Evolutionary conservation across 192 early-diverging fungal genomes (phyloP).

Genomic region (Coemansia sp.): DNA sequence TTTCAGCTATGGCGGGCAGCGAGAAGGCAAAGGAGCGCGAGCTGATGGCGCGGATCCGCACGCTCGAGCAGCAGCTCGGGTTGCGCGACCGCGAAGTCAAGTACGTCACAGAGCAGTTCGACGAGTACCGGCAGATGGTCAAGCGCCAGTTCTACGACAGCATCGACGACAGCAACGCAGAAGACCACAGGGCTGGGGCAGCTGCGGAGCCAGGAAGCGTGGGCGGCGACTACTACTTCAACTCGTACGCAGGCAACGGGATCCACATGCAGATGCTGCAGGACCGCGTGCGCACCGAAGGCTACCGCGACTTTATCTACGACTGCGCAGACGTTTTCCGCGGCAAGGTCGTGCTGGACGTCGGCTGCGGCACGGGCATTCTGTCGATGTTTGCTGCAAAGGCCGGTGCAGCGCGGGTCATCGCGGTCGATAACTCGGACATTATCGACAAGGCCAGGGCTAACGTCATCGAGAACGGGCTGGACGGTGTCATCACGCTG

Average conservation of each 20-base stretch:
- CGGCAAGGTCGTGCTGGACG: conserved; percentile 88
- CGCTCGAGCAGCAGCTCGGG: conserved; percentile 58
- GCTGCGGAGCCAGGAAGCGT: background rate
- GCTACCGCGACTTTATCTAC: conserved; percentile 93
- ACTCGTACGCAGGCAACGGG: conserved; percentile 47
- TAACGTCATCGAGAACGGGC: conserved; percentile 73
- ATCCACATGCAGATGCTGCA: conserved; percentile 95
- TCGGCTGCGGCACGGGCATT: conserved; percentile 94
- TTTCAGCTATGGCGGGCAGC: conserved; percentile 12
- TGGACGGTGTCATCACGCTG: conserved; percentile 84
- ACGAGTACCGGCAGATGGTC: conserved; percentile 68
- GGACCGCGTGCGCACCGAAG: conserved; percentile 90
- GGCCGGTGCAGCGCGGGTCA: conserved; percentile 93
- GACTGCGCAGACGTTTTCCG: conserved; percentile 78
- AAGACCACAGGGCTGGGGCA: background rate
- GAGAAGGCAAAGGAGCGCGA: conserved; percentile 58
- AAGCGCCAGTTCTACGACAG: conserved; percentile 69
- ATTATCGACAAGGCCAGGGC: conserved; percentile 61
- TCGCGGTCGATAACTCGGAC: conserved; percentile 69
- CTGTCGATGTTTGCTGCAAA: conserved; percentile 94
- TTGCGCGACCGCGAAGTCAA: conserved; percentile 56
- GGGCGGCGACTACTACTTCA: conserved; percentile 56
- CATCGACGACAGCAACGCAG: conserved; percentile 26
- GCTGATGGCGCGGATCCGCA: conserved; percentile 56
- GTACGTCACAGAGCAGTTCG: conserved; percentile 61